Evolutionary conservation across 345 rosid genomes (phyloP).

Genomic region (Acer yangbiense): DNA sequence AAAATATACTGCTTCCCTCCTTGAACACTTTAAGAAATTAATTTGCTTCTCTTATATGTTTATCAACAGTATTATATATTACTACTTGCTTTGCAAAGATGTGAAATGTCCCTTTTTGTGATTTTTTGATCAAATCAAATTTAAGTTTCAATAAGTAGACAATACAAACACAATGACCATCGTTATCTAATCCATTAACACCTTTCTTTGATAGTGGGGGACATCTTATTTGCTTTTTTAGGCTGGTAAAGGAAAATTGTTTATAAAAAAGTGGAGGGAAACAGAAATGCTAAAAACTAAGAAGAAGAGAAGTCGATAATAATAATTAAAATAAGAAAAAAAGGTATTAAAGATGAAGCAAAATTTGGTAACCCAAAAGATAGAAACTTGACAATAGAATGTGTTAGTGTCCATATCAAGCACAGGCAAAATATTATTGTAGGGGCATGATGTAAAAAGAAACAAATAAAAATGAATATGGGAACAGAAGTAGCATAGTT

Average conservation of each 20-base stretch:
- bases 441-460: background rate
- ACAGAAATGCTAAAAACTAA: background rate
- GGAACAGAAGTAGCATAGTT: constrained; percentile 3
- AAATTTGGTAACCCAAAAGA: background rate
- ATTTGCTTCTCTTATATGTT: too few species aligned
- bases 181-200: constrained; percentile 5
- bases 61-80: background rate
- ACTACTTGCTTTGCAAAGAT: background rate
- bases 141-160: constrained; percentile 6
- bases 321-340: background rate
- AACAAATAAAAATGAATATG: constrained; percentile 1
- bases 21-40: background rate
- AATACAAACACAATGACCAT: constrained; percentile 1
- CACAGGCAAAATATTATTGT: background rate
- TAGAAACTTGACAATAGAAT: background rate
- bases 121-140: background rate
- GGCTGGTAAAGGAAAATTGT: background rate
- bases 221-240: constrained; percentile 4
- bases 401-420: background rate
- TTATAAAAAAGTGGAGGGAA: background rate
- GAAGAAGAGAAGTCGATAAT: background rate
- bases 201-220: constrained; percentile 14
- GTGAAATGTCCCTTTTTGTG: background rate
- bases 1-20: background rate
- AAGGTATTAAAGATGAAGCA: background rate